A percentile compares a stretch with the other conserved stretches of the same genome.
Conservation (phyloP, 495 filamentous ascomycete species). For the Aspergillus homomorphus region DNA sequence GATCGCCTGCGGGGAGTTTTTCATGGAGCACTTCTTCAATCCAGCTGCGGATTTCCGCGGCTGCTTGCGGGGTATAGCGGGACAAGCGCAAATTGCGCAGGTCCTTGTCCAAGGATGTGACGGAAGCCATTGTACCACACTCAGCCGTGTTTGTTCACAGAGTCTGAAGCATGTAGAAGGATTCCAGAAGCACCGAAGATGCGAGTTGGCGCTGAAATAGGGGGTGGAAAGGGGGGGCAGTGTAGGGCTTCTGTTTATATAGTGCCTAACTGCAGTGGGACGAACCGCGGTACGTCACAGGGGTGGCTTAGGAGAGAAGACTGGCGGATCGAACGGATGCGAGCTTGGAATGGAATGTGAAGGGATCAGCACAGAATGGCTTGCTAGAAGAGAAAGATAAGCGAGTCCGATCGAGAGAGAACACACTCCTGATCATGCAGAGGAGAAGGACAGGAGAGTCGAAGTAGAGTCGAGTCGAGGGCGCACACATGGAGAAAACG, state of each 20-base stretch:
- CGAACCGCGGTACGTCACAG: constrained; percentile 14
- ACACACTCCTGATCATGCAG: not conserved
- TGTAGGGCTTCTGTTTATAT: constrained; percentile 5
- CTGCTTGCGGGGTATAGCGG: constrained; percentile 90
- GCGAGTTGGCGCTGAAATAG: not conserved
- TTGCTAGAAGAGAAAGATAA: not conserved
- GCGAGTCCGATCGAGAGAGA: not conserved
- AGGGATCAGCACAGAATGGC: not conserved
- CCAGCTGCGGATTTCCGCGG: constrained; percentile 81
- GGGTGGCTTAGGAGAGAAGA: constrained; percentile 3
- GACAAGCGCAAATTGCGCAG: constrained; percentile 88
- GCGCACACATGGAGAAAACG: too few species aligned
- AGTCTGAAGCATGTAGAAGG: constrained; percentile 4
- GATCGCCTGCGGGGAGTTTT: constrained; percentile 65
- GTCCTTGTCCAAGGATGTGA: constrained; percentile 91
- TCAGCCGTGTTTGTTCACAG: constrained; percentile 6
- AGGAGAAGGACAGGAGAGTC: not conserved
- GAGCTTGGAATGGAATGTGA: not conserved
- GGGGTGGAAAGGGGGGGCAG: not conserved
- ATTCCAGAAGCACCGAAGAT: not conserved
- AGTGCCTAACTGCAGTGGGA: constrained; percentile 3
- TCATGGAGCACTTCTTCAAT: constrained; percentile 80
- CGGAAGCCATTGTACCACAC: constrained; percentile 73
- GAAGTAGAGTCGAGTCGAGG: too few species aligned
- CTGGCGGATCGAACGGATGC: constrained; percentile 1